Evolutionary conservation across 208 protist species (phyloP), one percentile per base, ranked within the genome.

Genomic region (Leishmania aethiopica): DNA sequence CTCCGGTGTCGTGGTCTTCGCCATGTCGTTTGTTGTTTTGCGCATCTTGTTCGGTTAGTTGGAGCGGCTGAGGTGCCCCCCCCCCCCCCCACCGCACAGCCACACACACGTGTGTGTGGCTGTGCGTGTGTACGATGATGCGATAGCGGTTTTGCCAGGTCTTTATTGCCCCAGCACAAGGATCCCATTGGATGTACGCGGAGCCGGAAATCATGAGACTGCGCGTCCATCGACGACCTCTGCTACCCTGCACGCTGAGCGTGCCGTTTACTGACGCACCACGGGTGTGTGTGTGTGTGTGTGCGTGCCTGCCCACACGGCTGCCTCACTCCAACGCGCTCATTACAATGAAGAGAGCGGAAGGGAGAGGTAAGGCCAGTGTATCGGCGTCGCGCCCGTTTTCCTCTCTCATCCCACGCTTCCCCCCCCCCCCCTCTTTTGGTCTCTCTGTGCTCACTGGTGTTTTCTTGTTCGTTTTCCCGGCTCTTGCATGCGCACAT

Each of bases 1-100:
- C 10, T 62, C 88, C 1, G 72, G 75, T 3, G 45, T 87, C 2
- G 75, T 89, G 4, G 86, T 86, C 0, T 89, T 94, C 64, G 72
- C 90, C 47, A 71, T 89, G 11, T 72, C 78, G 19, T 88, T 92
- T 32, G 13, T 87, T 17, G 47, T 91, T 17, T 88, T 90, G 47
- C 78, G 80, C 73, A 37, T 91, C 53, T 62, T 94, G 35, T 88
- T 94, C 45, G 75, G 82, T 47, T 85, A 67, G 25, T 37, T 42
- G 5, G 15, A 42, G 22, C 67, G 13, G 8, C 15, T 13, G n/a
- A 62, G 10, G 10, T 8, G 45, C 0, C 45, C 45, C 45, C 45
- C 45, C 2, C 42, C 32, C 13, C 59, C 64, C 2, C 1, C 19
- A 32, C 0, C 49, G 28, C 42, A 7, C 42, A 32, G n/a, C n/a